Percentiles rank a stretch among this genome's conserved stretches.
Evolutionary conservation across 352 stramenopile species (phyloP).

Genomic region (Phytophthora boehmeriae): DNA sequence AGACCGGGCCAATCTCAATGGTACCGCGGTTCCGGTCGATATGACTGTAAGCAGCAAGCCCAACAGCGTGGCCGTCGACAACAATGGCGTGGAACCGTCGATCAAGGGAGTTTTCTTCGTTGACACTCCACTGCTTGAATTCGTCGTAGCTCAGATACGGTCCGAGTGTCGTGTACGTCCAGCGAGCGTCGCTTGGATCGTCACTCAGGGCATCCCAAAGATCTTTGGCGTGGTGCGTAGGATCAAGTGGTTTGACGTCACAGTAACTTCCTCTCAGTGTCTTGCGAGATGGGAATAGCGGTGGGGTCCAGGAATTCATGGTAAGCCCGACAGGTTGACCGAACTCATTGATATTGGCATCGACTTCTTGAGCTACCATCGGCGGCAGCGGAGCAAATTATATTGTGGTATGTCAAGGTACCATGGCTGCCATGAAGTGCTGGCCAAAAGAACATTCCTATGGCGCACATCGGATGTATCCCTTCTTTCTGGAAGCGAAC

Average conservation of each 20-base stretch:
- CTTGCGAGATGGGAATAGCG: slow-evolving; percentile 11
- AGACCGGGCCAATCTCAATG: slow-evolving; percentile 15
- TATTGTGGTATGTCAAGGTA: too few species aligned
- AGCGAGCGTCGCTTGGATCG: slow-evolving; percentile 14
- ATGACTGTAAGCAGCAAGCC: slow-evolving; percentile 20
- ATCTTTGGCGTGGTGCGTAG: slow-evolving; percentile 11
- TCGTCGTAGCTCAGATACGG: slow-evolving; percentile 17
- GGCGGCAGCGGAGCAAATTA: too few species aligned
- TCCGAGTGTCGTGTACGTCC: slow-evolving; percentile 25
- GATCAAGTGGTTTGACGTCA: slow-evolving; percentile 15
- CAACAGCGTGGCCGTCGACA: slow-evolving; percentile 12
- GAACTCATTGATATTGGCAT: slow-evolving; percentile 26
- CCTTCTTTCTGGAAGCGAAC: too few species aligned
- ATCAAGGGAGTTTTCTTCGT: neutral
- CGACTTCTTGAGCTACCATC: too few species aligned
- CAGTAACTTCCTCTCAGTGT: slow-evolving; percentile 19
- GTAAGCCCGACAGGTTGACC: slow-evolving; percentile 16
- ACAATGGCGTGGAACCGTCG: slow-evolving; percentile 23
- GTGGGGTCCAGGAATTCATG: slow-evolving; percentile 16
- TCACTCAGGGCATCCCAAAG: slow-evolving; percentile 19
- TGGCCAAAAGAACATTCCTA: too few species aligned
- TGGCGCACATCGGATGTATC: too few species aligned
- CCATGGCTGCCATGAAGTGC: too few species aligned
- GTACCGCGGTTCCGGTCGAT: slow-evolving; percentile 18
- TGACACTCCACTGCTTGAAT: slow-evolving; percentile 15